Evolutionary conservation across 805 yeast genomes (phyloP).

Genomic region (Priceomyces carsonii): DNA sequence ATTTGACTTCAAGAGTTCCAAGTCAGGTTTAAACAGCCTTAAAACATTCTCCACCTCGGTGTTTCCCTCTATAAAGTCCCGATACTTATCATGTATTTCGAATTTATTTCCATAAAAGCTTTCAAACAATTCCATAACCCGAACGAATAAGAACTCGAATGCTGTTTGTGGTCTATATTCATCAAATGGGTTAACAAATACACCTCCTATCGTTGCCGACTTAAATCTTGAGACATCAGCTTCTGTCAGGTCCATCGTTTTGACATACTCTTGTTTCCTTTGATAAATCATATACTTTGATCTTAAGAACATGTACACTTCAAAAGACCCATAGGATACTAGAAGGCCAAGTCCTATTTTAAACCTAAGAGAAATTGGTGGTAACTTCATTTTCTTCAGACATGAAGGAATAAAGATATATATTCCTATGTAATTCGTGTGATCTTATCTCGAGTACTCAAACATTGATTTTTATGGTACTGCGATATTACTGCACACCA

Average conservation of each 20-base stretch:
- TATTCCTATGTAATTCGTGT: too few species aligned
- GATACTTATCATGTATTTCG: slow-evolving; percentile 36
- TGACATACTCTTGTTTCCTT: slow-evolving; percentile 34
- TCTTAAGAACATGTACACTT: slow-evolving; percentile 56
- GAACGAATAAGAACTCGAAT: slow-evolving; percentile 76
- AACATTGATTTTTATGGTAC: too few species aligned
- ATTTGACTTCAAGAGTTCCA: slow-evolving; percentile 42
- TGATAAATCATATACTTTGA: slow-evolving; percentile 55
- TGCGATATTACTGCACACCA: too few species aligned
- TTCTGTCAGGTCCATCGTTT: slow-evolving; percentile 12
- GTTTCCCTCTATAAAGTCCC: slow-evolving; percentile 44
- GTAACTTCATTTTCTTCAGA: slow-evolving; percentile 1
- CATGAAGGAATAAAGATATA: too few species aligned
- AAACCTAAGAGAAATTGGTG: slow-evolving; percentile 25
- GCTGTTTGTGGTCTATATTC: slow-evolving; percentile 90
- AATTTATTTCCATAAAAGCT: slow-evolving; percentile 41
- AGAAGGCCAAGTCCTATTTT: slow-evolving; percentile 46
- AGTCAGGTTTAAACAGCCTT: slow-evolving; percentile 61
- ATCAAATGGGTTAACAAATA: slow-evolving; percentile 86
- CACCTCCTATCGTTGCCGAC: slow-evolving; percentile 58
- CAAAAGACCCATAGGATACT: slow-evolving; percentile 62
- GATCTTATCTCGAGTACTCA: too few species aligned
- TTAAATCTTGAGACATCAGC: slow-evolving; percentile 25
- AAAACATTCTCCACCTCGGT: slow-evolving; percentile 53
- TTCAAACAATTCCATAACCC: slow-evolving; percentile 71